These are phyloP conservation scores for Graphilbum sp. DNA, from an alignment of 2,329 filamentous ascomycete species.

Conservation along the genomic window DNA sequence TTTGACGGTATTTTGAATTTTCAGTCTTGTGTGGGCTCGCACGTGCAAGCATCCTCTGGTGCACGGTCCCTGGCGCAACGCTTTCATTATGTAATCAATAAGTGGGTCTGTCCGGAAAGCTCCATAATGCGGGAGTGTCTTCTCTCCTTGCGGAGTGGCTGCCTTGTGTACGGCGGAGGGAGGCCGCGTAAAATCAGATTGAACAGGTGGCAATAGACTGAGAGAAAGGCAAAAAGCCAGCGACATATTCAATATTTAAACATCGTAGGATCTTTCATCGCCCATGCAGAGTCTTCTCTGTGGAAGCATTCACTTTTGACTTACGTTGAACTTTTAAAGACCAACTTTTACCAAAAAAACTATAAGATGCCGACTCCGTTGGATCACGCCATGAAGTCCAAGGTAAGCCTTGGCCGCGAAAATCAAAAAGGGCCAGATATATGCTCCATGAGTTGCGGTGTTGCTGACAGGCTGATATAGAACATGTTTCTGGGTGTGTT, in stretches of 20 bases:
- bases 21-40: slow-evolving; percentile 9
- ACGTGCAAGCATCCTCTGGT: slow-evolving; percentile 7
- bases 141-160: no score
- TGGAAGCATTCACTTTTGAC: not conserved
- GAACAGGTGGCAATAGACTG: no score
- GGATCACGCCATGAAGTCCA: slow-evolving; percentile 53
- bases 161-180: no score
- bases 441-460: slow-evolving; percentile 4
- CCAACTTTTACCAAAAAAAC: no score
- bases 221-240: not conserved
- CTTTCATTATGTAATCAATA: not conserved
- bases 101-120: no score
- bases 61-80: not conserved
- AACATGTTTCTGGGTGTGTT: slow-evolving; percentile 52
- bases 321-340: no score
- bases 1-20: slow-evolving; percentile 4
- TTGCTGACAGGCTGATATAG: slow-evolving; percentile 21
- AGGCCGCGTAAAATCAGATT: no score
- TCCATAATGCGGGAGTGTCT: no score
- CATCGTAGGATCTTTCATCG: no score
- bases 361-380: slow-evolving; percentile 53
- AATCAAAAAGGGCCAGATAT: not conserved
- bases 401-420: slow-evolving; percentile 28
- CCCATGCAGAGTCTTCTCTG: no score
- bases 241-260: no score